phyloP scores from a whole-genome alignment of 257 asterid species.

The Nicotiana attenuata region DNA sequence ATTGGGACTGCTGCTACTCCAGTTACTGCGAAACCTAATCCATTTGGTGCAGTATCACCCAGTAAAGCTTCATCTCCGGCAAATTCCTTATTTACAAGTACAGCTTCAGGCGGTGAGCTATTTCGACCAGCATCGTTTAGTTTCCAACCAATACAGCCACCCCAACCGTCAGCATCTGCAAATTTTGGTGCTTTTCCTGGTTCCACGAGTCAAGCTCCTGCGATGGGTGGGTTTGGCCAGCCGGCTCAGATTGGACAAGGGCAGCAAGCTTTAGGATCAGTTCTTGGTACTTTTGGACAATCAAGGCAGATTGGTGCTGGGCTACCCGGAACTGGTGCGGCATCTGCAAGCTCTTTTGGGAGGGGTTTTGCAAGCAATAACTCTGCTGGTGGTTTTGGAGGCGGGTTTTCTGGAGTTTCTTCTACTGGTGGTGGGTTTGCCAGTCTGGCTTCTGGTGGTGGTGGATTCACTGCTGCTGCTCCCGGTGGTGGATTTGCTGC shows the following conservation, averaged over 20 bases:
- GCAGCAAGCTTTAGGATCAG: conserved; percentile 82
- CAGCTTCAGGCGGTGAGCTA: conserved; percentile 55
- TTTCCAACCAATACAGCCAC: conserved; percentile 56
- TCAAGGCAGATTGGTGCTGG: conserved; percentile 87
- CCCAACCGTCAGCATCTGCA: conserved; percentile 41
- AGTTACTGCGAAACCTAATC: conserved; percentile 46
- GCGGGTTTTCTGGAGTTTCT: conserved; percentile 50
- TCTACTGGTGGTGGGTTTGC: conserved; percentile 48
- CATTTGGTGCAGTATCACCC: conserved; percentile 49
- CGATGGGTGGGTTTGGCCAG: conserved; percentile 68
- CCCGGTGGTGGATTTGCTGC: conserved; percentile 29
- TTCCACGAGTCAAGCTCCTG: conserved; percentile 41
- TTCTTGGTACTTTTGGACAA: conserved; percentile 94
- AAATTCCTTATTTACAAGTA: conserved; percentile 33
- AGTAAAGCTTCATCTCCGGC: conserved; percentile 35
- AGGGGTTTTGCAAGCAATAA: conserved; percentile 31
- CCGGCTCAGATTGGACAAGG: conserved; percentile 74
- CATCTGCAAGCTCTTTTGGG: conserved; percentile 51
- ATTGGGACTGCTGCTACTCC: conserved; percentile 47
- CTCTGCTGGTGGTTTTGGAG: conserved; percentile 41
- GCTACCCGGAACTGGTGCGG: conserved; percentile 51
- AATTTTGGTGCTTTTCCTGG: conserved; percentile 37
- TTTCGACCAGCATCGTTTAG: conserved; percentile 89
- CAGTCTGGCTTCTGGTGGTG: conserved; percentile 39
- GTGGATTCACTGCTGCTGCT: conserved; percentile 40